phyloP scores from a whole-genome alignment of 139 green algal species.

The Micromonas pusilla region DNA sequence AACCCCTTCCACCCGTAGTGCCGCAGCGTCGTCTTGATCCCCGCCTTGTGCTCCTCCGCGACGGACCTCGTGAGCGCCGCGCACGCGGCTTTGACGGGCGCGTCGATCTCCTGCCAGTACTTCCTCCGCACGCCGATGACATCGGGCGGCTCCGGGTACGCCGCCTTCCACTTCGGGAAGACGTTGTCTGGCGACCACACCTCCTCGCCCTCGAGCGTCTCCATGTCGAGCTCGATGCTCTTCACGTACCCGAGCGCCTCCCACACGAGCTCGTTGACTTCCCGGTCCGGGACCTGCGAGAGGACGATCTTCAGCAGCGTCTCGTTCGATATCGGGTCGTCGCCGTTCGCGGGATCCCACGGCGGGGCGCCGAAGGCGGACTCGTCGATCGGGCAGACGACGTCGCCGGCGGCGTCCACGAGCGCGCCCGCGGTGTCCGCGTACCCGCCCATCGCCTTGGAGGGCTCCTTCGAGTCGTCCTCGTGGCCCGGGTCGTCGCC shows the following conservation, averaged over 20 bases:
- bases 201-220: conserved; percentile 13
- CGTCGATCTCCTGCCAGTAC: conserved; percentile 31
- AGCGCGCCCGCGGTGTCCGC: not conserved
- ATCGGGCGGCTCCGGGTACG: conserved; percentile 25
- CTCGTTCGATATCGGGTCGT: conserved; percentile 14
- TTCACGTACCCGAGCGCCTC: conserved; percentile 23
- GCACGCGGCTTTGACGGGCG: conserved; percentile 29
- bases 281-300: conserved; percentile 3
- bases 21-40: conserved; percentile 10
- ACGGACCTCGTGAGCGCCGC: conserved; percentile 21
- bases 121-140: conserved; percentile 31
- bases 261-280: conserved; percentile 35
- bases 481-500: no score
- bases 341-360: not conserved
- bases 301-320: conserved; percentile 25
- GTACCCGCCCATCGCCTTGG: no score
- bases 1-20: conserved; percentile 25
- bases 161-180: conserved; percentile 31
- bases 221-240: conserved; percentile 3
- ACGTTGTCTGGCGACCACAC: conserved; percentile 15
- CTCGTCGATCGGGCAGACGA: not conserved
- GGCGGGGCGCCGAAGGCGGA: not conserved
- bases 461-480: no score
- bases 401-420: not conserved
- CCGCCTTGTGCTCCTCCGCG: conserved; percentile 25